phyloP scores from a whole-genome alignment of 305 asterid genomes.

The Solanum aculeatissimum region DNA sequence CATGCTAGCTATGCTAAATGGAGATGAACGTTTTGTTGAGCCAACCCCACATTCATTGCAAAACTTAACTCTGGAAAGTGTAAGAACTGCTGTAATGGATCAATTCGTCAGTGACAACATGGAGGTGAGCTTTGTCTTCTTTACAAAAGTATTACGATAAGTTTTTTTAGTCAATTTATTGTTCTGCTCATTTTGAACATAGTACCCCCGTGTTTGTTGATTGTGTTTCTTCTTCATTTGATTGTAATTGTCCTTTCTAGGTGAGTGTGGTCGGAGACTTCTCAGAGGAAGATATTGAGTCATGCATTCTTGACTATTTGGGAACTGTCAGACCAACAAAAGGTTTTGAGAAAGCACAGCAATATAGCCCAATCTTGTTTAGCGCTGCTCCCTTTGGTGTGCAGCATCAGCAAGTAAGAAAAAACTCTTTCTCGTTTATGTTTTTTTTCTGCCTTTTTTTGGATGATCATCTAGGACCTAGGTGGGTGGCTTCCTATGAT shows the following conservation, averaged over 20 bases:
- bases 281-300: slow-evolving; percentile 89
- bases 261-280: slow-evolving; percentile 97
- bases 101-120: slow-evolving; percentile 89
- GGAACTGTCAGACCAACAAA: slow-evolving; percentile 77
- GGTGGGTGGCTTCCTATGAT: background rate
- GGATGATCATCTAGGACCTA: background rate
- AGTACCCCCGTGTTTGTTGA: background rate
- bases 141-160: background rate
- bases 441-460: background rate
- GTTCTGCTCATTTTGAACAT: background rate
- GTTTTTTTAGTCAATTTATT: background rate
- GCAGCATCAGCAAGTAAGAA: slow-evolving; percentile 87
- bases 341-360: slow-evolving; percentile 58
- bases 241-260: slow-evolving; percentile 24
- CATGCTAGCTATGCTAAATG: slow-evolving; percentile 91
- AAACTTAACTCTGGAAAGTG: slow-evolving; percentile 59
- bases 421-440: background rate
- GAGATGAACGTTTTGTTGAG: slow-evolving; percentile 97
- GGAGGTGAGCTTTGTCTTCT: slow-evolving; percentile 55
- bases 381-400: slow-evolving; percentile 51
- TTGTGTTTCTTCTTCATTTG: background rate
- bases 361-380: slow-evolving; percentile 61
- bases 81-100: slow-evolving; percentile 90
- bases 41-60: slow-evolving; percentile 91
- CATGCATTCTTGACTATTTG: slow-evolving; percentile 87